Evolutionary conservation across 163 green algal genomes (phyloP), one percentile per base, ranked within the genome.

Genomic region (Scenedesmus sp.): DNA sequence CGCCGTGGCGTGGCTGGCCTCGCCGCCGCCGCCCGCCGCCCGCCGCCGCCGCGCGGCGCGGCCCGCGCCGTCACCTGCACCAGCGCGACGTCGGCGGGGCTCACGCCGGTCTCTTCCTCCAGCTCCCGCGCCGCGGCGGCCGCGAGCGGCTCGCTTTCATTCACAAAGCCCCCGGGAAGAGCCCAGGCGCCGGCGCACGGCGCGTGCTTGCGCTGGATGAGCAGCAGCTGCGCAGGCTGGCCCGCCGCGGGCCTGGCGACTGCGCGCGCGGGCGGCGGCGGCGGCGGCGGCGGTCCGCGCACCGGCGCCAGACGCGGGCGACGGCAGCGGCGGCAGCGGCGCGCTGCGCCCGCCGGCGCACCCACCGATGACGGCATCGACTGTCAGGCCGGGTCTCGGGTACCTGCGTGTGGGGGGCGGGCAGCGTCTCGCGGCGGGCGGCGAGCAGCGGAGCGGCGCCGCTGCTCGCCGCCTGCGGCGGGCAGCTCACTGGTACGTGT

Each of bases 101-200:
- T 64, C 17, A 98, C 83, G 2, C 71, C 87, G 1, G 94, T 98
- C 80, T 98, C 94, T 70, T 98, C 94, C 71, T 95, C 80, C 69
- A 98, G 86, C 80, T 98, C 94, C 1, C 94, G 64, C 0, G 84
- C 89, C 7, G 94, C 94, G 54, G 94, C 94, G 2, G 57, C 13
- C 22, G 94, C 84, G 64, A 97, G 77, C 0, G 78, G 54, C 76
- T 98, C 94, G 6, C 85, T 81, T 56, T 96, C 86, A 58, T 98
- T 90, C 9, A 98, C 94, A 87, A 97, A 98, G 0, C 94, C 94
- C 4, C 94, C 93, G 6, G 93, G 94, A 9, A 97, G 85, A n/a
- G 94, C 94, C 93, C 93, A 97, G 36, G 78, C 47, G 24, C 83
- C 83, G 83, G 89, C 84, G 79, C 83, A 95, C 0, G 91, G 91